These are phyloP conservation scores for Yamadazyma atlantica DNA, from an alignment of 1,139 yeast genomes.

Conservation along the genomic window DNA sequence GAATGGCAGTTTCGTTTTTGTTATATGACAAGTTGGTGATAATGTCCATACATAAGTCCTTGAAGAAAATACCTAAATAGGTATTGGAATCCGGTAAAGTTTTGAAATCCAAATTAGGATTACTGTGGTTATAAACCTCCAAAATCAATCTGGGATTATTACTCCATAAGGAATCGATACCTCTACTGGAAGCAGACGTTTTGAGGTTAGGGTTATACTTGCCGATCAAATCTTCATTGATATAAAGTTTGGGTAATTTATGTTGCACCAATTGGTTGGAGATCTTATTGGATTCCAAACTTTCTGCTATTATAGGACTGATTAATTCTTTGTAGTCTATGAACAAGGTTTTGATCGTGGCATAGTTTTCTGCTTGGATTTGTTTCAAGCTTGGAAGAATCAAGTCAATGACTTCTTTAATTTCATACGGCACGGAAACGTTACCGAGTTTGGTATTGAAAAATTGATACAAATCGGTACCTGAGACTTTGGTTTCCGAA, in stretches of 20 bases:
- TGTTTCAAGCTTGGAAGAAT: conserved; percentile 54
- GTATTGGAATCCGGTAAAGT: conserved; percentile 72
- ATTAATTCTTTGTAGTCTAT: conserved; percentile 32
- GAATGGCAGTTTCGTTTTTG: conserved; percentile 83
- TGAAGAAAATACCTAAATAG: conserved; percentile 57
- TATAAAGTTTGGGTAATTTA: conserved; percentile 48
- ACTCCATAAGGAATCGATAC: conserved; percentile 41
- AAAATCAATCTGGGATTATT: conserved; percentile 59
- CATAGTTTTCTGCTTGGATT: conserved; percentile 33
- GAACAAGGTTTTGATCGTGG: conserved; percentile 27
- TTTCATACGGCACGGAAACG: conserved; percentile 51
- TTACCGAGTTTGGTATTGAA: conserved; percentile 35
- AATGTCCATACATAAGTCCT: conserved; percentile 74
- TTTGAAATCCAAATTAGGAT: conserved; percentile 43
- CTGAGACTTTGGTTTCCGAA: conserved; percentile 19
- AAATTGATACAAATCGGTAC: conserved; percentile 31
- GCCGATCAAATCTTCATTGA: conserved; percentile 39
- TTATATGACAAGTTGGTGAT: conserved; percentile 84
- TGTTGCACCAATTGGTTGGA: conserved; percentile 45
- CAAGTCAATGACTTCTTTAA: conserved; percentile 50
- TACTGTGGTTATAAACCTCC: conserved; percentile 54
- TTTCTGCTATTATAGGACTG: conserved; percentile 37
- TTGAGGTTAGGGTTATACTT: conserved; percentile 21
- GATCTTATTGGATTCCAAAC: conserved; percentile 36
- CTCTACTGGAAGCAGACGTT: conserved; percentile 16